Base-by-base conservation (phyloP, 2,329 filamentous ascomycete species). In the Sporothrix phasma region DNA sequence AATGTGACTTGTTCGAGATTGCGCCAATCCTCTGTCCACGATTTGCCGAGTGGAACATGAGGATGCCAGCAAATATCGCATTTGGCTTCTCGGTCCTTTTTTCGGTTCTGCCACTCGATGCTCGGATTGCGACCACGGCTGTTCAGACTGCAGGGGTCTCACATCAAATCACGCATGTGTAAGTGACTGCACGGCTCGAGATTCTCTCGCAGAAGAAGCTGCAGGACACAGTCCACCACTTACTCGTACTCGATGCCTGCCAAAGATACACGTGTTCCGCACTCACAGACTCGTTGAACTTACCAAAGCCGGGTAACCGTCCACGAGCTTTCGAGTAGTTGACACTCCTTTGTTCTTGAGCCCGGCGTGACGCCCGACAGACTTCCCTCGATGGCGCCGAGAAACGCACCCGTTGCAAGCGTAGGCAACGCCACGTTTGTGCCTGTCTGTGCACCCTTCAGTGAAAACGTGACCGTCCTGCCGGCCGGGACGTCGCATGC, bases 391-490 rank as follows among this genome's bases (percentile, higher is more conserved):
- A 22, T 15, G n/a, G 31, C 51, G 31, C n/a, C 39, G 19, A 22
- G 43, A 51, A 39, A 15, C 49, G 29, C 49, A 34, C 31, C 31
- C 31, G 51, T 24, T 11, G 15, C 58, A 61, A 37, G 58, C 43
- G 43, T 17, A 54, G 31, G 51, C 51, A 54, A 54, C 37, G 51
- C 51, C 51, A 54, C 51, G 51, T 54, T 54, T 54, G 51, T 17
- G 31, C 31, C 10, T 54, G 51, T 17, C 15, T 24, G 47, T 6
- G 19, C 46, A 51, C 26, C 47, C 47, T 22, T 60, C n/a, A 37
- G 22, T 43, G 22, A 41, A 60, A 26, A 62, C 60, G 24, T 62
- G 60, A 46, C 60, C 41, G 7, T 62, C 24, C 60, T 49, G 47
- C 60, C 60, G 22, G 46, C 60, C 22, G 59, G 46, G 19, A 24